Percentiles rank a stretch among this genome's conserved stretches.
These are phyloP conservation scores for Plasmodium gonderi DNA, from an alignment of 169 alveolate genomes.

Conservation along the genomic window DNA sequence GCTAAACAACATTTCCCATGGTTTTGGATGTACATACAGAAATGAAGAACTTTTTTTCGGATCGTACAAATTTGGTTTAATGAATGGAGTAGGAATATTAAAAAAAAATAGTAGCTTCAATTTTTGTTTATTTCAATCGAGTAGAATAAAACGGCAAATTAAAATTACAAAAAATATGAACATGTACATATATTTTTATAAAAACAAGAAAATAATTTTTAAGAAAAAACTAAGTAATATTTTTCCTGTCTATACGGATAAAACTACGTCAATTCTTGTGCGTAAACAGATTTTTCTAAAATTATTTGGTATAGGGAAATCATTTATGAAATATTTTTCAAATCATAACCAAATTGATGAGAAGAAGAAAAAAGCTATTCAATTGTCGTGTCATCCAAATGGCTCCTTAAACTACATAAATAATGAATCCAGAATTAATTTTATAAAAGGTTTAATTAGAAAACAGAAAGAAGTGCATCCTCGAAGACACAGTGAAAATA, in stretches of 20 bases:
- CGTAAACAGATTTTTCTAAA: conserved; percentile 25
- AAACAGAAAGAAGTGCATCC: conserved; percentile 8
- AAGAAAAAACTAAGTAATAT: conserved; percentile 12
- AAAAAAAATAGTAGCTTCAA: conserved; percentile 57
- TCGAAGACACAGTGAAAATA: no score
- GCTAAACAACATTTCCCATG: conserved; percentile 68
- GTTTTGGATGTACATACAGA: conserved; percentile 49
- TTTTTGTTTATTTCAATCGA: conserved; percentile 57
- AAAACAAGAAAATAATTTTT: conserved; percentile 19
- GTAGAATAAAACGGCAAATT: conserved; percentile 22
- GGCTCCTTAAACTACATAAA: conserved; percentile 6
- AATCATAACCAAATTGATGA: background rate
- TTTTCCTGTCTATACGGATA: conserved; percentile 40
- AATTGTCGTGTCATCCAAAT: background rate
- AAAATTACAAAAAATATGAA: conserved; percentile 54
- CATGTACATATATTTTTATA: conserved; percentile 16
- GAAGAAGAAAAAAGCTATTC: background rate
- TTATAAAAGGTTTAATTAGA: background rate
- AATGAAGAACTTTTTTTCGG: conserved; percentile 42
- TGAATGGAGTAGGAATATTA: conserved; percentile 72
- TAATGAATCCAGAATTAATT: background rate
- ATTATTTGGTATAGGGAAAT: conserved; percentile 9
- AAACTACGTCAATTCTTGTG: background rate
- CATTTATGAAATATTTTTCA: background rate
- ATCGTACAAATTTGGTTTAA: conserved; percentile 53